Percentiles rank a stretch among this genome's conserved stretches.
Conservation (phyloP, 2,329 filamentous ascomycete species). For the Pochonia chlamydosporia region DNA sequence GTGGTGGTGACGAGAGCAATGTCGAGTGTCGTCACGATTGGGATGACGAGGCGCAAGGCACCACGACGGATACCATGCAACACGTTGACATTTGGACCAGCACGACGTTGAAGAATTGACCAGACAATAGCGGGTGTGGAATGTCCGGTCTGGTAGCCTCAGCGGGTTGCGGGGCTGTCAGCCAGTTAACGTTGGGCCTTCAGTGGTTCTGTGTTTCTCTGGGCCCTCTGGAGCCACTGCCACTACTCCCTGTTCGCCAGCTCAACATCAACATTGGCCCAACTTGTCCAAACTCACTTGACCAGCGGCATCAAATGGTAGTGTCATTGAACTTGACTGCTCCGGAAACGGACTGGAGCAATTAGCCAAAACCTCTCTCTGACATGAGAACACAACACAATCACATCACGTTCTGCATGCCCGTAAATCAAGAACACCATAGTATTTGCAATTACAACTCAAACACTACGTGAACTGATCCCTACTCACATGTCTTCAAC, state of each 20-base stretch:
- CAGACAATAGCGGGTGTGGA: conserved; percentile 1
- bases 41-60: conserved; percentile 3
- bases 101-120: too few species aligned
- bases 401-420: too few species aligned
- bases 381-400: too few species aligned
- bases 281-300: too few species aligned
- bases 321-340: background rate
- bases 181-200: background rate
- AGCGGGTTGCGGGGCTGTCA: conserved; percentile 1
- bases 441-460: too few species aligned
- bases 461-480: too few species aligned
- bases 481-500: too few species aligned
- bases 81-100: conserved; percentile 2
- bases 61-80: background rate
- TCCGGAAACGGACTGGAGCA: background rate
- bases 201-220: background rate
- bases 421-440: too few species aligned
- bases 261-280: background rate
- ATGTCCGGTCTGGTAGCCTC: background rate
- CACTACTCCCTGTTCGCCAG: too few species aligned
- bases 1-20: conserved; percentile 10
- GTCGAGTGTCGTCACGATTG: conserved; percentile 6
- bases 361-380: too few species aligned
- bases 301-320: too few species aligned
- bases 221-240: background rate